phyloP scores from a whole-genome alignment of 768 basidiomycete genomes.

The Russula earlei region DNA sequence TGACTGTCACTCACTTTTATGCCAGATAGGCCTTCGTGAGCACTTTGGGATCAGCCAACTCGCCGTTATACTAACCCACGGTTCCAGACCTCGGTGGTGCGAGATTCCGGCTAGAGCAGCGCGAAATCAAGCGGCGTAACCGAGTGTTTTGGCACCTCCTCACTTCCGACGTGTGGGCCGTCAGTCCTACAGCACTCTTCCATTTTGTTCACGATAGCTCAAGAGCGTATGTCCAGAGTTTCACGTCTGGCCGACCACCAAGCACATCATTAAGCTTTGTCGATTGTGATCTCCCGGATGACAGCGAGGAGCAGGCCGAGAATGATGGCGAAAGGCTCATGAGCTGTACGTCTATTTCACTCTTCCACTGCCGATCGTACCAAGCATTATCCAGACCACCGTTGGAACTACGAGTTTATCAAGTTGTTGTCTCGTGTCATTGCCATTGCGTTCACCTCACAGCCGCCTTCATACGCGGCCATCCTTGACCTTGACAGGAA shows the following conservation, averaged over 20 bases:
- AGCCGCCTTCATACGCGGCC: slow-evolving; percentile 39
- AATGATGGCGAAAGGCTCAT: slow-evolving; percentile 7
- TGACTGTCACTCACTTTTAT: background rate
- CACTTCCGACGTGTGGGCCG: slow-evolving; percentile 50
- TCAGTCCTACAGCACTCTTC: slow-evolving; percentile 22
- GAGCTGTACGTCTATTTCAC: slow-evolving; percentile 6
- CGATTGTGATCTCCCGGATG: slow-evolving; percentile 23
- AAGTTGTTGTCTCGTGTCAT: slow-evolving; percentile 38
- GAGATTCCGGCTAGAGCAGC: slow-evolving; percentile 48
- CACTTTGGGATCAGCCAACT: background rate
- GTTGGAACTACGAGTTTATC: slow-evolving; percentile 45
- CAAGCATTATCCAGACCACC: slow-evolving; percentile 31
- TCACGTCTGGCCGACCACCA: slow-evolving; percentile 25
- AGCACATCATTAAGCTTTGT: slow-evolving; percentile 19
- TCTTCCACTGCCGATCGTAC: background rate
- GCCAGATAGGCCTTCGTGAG: slow-evolving; percentile 46
- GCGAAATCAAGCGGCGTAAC: slow-evolving; percentile 38
- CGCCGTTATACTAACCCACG: slow-evolving; percentile 13
- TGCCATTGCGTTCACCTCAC: slow-evolving; percentile 27
- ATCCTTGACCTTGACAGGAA: slow-evolving; percentile 52
- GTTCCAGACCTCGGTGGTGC: slow-evolving; percentile 46
- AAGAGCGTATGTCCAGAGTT: slow-evolving; percentile 18
- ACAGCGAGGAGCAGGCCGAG: slow-evolving; percentile 7
- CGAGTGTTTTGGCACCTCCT: slow-evolving; percentile 66
- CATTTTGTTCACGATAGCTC: background rate